phyloP scores from a whole-genome alignment of 2,329 filamentous ascomycete genomes.

The Alternaria sp. region DNA sequence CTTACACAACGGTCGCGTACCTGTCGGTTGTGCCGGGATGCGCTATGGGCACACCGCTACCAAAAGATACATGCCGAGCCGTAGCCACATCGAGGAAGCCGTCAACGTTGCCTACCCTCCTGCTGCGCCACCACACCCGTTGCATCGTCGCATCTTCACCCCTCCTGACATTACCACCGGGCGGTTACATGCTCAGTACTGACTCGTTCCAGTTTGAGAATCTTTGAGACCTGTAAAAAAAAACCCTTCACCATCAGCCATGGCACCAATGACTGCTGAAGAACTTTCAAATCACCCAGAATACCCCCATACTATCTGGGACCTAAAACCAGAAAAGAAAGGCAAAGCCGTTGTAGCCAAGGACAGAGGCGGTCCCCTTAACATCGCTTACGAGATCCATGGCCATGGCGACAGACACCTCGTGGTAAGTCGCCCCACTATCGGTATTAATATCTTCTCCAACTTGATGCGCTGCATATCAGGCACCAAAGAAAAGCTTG shows the following conservation, averaged over 20 bases:
- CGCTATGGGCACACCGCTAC: conserved; percentile 19
- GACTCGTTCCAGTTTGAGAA: conserved; percentile 16
- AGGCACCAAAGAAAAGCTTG: conserved; percentile 13
- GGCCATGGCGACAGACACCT: conserved; percentile 76
- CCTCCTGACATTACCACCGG: conserved; percentile 6
- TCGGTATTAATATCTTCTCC: conserved; percentile 19
- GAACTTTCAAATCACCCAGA: conserved; percentile 72
- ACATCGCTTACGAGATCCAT: conserved; percentile 82
- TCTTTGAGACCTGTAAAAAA: not conserved
- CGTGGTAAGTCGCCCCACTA: conserved; percentile 66
- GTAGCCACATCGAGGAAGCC: not conserved
- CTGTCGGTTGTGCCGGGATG: conserved; percentile 16
- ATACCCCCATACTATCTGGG: conserved; percentile 73
- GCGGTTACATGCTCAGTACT: conserved; percentile 6
- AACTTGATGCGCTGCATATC: conserved; percentile 27
- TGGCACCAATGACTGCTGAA: conserved; percentile 59
- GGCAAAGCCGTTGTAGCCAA: conserved; percentile 72
- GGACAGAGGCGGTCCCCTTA: conserved; percentile 76
- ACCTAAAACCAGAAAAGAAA: conserved; percentile 70
- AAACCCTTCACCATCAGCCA: conserved; percentile 1
- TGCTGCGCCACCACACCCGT: conserved; percentile 30
- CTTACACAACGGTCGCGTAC: conserved; percentile 12
- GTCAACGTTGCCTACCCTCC: not conserved
- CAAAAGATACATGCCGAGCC: conserved; percentile 5
- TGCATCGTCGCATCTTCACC: conserved; percentile 12